Percentiles rank a stretch among this genome's conserved stretches.
These are phyloP conservation scores for Strigomonas oncopelti DNA, from an alignment of 208 protist genomes.

Conservation along the genomic window DNA sequence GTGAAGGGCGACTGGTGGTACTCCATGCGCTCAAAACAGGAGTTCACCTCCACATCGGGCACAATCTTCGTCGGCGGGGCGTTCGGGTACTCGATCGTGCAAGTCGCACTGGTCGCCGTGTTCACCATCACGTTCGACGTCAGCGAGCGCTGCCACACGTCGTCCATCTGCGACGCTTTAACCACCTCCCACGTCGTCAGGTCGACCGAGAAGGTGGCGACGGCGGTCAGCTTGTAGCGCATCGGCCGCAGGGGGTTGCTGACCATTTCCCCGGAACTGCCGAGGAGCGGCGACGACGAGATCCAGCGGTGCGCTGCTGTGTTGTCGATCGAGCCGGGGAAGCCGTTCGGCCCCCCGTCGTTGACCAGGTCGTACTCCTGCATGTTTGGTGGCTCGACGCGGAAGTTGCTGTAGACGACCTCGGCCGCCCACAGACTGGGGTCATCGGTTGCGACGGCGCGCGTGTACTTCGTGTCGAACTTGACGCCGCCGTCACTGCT, in stretches of 20 bases:
- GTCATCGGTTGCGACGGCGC: slow-evolving; percentile 54
- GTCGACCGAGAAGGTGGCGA: slow-evolving; percentile 63
- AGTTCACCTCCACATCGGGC: slow-evolving; percentile 23
- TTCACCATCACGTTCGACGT: slow-evolving; percentile 60
- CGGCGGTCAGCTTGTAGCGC: slow-evolving; percentile 55
- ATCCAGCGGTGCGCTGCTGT: neutral
- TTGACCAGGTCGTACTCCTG: slow-evolving; percentile 12
- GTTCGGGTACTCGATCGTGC: slow-evolving; percentile 47
- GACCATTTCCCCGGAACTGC: neutral
- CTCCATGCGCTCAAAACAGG: slow-evolving; percentile 1
- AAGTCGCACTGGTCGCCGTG: slow-evolving; percentile 56
- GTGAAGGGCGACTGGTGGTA: slow-evolving; percentile 10
- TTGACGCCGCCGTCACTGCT: slow-evolving; percentile 73
- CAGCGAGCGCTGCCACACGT: slow-evolving; percentile 65
- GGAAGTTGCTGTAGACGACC: slow-evolving; percentile 69
- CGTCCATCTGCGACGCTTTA: slow-evolving; percentile 55
- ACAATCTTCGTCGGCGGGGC: neutral
- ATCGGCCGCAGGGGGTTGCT: neutral
- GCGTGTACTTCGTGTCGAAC: slow-evolving; percentile 75
- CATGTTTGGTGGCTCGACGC: slow-evolving; percentile 16
- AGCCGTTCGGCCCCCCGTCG: slow-evolving; percentile 14
- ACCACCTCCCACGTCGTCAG: slow-evolving; percentile 65
- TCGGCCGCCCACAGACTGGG: slow-evolving; percentile 69
- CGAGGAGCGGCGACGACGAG: neutral
- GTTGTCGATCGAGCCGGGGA: neutral